Conservation (phyloP, 2,329 filamentous ascomycete genomes). For the Penicillium sp. region DNA sequence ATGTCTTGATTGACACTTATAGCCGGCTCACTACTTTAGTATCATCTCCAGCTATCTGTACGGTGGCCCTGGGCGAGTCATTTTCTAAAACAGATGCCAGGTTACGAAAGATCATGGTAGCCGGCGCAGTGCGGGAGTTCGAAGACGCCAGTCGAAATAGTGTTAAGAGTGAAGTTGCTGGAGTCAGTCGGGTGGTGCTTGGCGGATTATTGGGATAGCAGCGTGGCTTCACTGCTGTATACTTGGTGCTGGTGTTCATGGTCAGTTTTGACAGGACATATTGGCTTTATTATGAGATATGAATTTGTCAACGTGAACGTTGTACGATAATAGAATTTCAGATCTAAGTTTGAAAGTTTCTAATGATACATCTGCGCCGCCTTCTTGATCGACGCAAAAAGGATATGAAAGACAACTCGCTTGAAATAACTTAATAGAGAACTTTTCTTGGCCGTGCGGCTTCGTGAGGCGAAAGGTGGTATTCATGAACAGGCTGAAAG, state of each 20-base stretch:
- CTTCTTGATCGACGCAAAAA: background rate
- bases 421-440: constrained; percentile 6
- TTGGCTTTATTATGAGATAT: constrained; percentile 1
- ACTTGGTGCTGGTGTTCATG: constrained; percentile 1
- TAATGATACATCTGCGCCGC: constrained; percentile 14
- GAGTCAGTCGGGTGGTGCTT: constrained; percentile 82
- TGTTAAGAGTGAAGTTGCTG: constrained; percentile 76
- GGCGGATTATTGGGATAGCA: constrained; percentile 70
- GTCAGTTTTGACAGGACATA: background rate
- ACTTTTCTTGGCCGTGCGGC: constrained; percentile 14
- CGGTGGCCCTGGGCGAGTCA: constrained; percentile 69
- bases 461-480: constrained; percentile 8
- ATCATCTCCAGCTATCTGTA: constrained; percentile 70
- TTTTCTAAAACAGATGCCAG: constrained; percentile 87
- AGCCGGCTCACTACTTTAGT: constrained; percentile 72
- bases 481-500: constrained; percentile 8
- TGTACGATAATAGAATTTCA: constrained; percentile 13
- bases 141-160: constrained; percentile 78
- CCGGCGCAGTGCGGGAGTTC: constrained; percentile 85
- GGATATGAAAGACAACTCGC: background rate
- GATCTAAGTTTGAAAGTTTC: constrained; percentile 9
- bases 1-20: constrained; percentile 92
- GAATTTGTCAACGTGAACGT: constrained; percentile 3
- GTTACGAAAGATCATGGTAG: constrained; percentile 83
- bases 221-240: background rate